Evolutionary conservation across 2,329 filamentous ascomycete genomes (phyloP).

Genomic region (Fonsecaea monophora): DNA sequence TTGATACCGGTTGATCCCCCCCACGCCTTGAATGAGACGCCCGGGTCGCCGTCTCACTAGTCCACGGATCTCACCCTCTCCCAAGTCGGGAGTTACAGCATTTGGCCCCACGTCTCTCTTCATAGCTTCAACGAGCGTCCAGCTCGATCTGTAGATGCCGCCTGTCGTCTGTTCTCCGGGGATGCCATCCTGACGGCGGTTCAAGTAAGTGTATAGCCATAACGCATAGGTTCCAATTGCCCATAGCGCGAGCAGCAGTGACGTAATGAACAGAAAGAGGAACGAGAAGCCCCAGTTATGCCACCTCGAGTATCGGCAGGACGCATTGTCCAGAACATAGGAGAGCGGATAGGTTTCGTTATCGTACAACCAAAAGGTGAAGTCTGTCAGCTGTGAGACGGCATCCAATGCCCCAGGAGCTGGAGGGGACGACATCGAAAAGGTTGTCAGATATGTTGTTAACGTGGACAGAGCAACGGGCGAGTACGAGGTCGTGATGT

Average conservation of each 20-base stretch:
- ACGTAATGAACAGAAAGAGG: conserved; percentile 44
- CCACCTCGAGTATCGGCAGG: conserved; percentile 26
- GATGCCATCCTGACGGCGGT: conserved; percentile 25
- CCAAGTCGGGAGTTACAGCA: conserved; percentile 24
- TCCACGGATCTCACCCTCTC: conserved; percentile 25
- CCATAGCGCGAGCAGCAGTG: conserved; percentile 46
- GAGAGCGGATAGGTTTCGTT: conserved; percentile 29
- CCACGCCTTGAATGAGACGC: conserved; percentile 7
- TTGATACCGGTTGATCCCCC: not conserved
- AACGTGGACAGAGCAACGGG: conserved; percentile 15
- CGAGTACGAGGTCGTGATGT: conserved; percentile 33
- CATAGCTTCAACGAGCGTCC: conserved; percentile 32
- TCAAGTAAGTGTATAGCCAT: conserved; percentile 46
- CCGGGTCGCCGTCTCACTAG: conserved; percentile 23
- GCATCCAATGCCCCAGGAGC: conserved; percentile 12
- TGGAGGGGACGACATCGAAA: conserved; percentile 11
- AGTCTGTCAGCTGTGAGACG: conserved; percentile 15
- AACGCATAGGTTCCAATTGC: conserved; percentile 44
- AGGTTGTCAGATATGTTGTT: conserved; percentile 24
- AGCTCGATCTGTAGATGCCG: conserved; percentile 42
- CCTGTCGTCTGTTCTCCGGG: conserved; percentile 35
- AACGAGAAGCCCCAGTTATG: conserved; percentile 50
- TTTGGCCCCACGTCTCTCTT: conserved; percentile 30
- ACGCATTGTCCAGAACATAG: conserved; percentile 28
- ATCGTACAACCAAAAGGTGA: conserved; percentile 29